Percentiles rank a stretch among this genome's conserved stretches.
Conservation (phyloP, 2,329 filamentous ascomycete species). For the Neofusicoccum ribis region DNA sequence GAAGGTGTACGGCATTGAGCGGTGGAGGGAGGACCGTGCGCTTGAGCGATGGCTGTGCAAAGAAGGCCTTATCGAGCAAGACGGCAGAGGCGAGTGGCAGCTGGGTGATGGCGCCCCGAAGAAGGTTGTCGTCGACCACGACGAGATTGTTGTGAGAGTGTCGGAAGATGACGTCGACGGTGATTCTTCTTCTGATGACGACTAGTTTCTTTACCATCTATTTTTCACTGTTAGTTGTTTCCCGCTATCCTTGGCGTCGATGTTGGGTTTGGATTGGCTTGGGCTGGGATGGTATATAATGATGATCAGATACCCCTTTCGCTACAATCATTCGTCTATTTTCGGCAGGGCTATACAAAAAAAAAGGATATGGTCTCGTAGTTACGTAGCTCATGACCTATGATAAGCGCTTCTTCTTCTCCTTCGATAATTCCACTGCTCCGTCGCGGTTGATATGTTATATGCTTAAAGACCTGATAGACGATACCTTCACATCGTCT, state of each 20-base stretch:
- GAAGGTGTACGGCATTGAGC: conserved; percentile 13
- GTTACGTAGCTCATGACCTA: neutral
- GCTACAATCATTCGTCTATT: conserved; percentile 1
- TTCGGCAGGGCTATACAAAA: neutral
- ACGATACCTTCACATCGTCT: too few species aligned
- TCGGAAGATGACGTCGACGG: neutral
- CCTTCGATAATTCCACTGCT: too few species aligned
- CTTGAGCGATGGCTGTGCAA: conserved; percentile 42
- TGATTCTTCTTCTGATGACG: neutral
- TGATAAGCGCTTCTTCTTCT: neutral
- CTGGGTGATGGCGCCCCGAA: conserved; percentile 32
- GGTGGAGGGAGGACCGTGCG: conserved; percentile 31
- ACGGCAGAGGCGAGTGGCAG: conserved; percentile 31
- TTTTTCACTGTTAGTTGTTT: neutral
- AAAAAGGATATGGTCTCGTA: neutral
- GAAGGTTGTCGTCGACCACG: neutral
- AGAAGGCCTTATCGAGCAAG: conserved; percentile 39
- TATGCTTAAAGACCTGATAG: too few species aligned
- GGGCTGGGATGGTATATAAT: neutral
- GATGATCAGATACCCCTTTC: conserved; percentile 17
- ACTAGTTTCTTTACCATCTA: neutral
- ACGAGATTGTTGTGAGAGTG: neutral
- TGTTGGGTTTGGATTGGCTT: neutral
- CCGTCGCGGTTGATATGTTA: too few species aligned
- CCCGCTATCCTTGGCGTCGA: neutral